Evolutionary conservation across 164 flowering plant species (phyloP), one percentile per base, ranked within the genome.

Genomic region (Litsea cubeba): DNA sequence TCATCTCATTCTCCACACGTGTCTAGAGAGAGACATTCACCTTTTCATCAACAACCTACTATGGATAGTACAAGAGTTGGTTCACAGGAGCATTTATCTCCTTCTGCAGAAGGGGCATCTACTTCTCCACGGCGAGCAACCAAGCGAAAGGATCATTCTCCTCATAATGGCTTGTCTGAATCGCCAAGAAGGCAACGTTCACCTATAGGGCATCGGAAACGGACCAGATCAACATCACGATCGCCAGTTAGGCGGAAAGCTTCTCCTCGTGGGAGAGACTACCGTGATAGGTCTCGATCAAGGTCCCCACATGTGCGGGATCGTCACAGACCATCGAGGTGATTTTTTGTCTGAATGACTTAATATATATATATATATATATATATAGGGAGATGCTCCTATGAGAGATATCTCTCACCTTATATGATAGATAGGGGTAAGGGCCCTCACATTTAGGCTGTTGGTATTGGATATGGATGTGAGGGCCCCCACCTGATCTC

Each of bases 301-400:
- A 78, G 84, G 76, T 84, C 83, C 65, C 84, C 83, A 26, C 26
- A 71, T 73, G 30, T 66, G 69, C 74, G 78, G 69, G 79, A 79
- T 50, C 79, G 50, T 71, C 50, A 70, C 58, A 77, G 76, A 78
- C 73, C 79, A 82, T 76, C 85, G 12, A 78, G 81, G 85, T 82
- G 63, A 71, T 28, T 25, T 54, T 40, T 72, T 51, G 22, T 24
- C 22, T 62, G 30, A 22, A 1, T 30, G 46, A 40, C 11, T 40
- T 40, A 40, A 8, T 40, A 40, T 7, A 40, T 40, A 30, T 30
- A 0, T 30, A 30, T 30, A 30, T 30, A 30, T 4, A 28, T 28
- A 28, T 26, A 26, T 25, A 25, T 25, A 25, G 25, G 25, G 25
- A 25, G 25, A 25, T 0, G 25, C 25, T 25, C 25, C 25, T 25